phyloP scores from a whole-genome alignment of 768 basidiomycete species.

The Podaxis mareebaensis region DNA sequence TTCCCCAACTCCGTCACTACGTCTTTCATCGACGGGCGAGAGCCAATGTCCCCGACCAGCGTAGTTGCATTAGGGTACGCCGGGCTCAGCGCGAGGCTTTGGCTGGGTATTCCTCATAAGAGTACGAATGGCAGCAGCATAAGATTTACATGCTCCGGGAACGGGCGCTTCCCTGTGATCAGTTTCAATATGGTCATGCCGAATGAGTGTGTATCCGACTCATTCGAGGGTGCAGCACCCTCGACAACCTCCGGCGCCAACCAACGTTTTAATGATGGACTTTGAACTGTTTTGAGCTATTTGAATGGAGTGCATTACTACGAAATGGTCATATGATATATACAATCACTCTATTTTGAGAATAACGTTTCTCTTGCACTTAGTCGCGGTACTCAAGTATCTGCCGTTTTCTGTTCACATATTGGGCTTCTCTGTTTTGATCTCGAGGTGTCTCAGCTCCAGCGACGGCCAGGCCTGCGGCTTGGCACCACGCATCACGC shows the following conservation, averaged over 20 bases:
- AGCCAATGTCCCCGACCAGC: conserved; percentile 42
- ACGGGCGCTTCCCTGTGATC: conserved; percentile 53
- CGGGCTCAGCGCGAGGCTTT: conserved; percentile 38
- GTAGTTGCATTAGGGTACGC: conserved; percentile 38
- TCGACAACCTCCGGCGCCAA: conserved; percentile 60
- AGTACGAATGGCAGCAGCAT: conserved; percentile 49
- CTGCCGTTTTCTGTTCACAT: no score
- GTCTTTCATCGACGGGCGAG: conserved; percentile 42
- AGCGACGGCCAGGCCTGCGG: no score
- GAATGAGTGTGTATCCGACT: conserved; percentile 57
- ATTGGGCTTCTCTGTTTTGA: no score
- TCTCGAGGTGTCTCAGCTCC: no score
- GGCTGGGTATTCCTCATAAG: conserved; percentile 36
- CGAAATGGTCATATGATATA: no score
- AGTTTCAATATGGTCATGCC: conserved; percentile 64
- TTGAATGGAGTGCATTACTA: no score
- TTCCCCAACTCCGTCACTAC: conserved; percentile 24
- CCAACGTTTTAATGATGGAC: conserved; percentile 39
- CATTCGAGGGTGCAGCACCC: conserved; percentile 43
- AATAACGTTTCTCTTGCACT: no score
- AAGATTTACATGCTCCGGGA: conserved; percentile 44
- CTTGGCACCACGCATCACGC: no score
- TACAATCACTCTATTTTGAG: no score
- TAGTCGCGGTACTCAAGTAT: no score
- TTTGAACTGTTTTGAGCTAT: no score